A percentile compares a stretch with the other conserved stretches of the same genome.
phyloP scores from a whole-genome alignment of 2,329 filamentous ascomycete species.

The Seiridium unicorne region DNA sequence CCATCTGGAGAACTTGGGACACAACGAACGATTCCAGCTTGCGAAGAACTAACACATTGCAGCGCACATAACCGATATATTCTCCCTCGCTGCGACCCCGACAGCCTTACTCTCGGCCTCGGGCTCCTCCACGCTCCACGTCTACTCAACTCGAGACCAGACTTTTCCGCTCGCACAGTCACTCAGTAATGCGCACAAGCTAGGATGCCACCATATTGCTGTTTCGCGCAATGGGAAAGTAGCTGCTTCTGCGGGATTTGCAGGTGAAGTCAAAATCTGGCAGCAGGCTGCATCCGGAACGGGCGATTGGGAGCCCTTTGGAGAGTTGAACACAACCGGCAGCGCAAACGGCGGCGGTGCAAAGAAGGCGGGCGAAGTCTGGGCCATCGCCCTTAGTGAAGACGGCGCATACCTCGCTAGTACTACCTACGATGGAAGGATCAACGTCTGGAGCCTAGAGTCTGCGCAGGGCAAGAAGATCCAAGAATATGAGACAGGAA shows the following conservation, averaged over 20 bases:
- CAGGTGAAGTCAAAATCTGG: constrained; percentile 87
- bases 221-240: constrained; percentile 66
- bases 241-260: constrained; percentile 85
- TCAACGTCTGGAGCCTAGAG: constrained; percentile 81
- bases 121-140: constrained; percentile 76
- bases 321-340: constrained; percentile 38
- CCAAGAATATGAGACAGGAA: constrained; percentile 77
- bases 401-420: constrained; percentile 83
- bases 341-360: constrained; percentile 22
- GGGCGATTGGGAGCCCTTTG: constrained; percentile 50
- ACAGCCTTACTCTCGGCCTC: constrained; percentile 78
- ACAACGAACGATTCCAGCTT: background rate
- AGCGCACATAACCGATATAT: constrained; percentile 86
- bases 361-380: constrained; percentile 63
- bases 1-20: background rate
- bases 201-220: constrained; percentile 88
- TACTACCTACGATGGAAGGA: constrained; percentile 81
- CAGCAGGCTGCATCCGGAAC: constrained; percentile 56
- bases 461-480: constrained; percentile 60
- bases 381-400: constrained; percentile 83
- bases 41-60: background rate
- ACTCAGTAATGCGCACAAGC: constrained; percentile 74
- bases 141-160: constrained; percentile 72
- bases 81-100: constrained; percentile 74
- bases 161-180: constrained; percentile 78